Evolutionary conservation across 495 filamentous ascomycete species (phyloP).

Genomic region (Penicilliopsis zonata): DNA sequence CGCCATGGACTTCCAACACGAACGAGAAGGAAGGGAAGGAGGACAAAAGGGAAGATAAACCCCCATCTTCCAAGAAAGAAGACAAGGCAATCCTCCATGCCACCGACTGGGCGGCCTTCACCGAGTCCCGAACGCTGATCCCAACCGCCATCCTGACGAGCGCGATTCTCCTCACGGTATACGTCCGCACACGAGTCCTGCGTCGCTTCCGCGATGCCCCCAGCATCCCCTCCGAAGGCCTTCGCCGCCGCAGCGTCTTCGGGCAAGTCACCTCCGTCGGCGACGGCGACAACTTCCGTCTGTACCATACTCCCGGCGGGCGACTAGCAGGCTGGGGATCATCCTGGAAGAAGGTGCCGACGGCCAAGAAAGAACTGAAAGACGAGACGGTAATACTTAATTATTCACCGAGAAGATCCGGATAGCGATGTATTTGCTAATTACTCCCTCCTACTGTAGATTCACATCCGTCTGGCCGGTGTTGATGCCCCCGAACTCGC

Average conservation of each 20-base stretch:
- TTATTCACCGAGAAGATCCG: no score
- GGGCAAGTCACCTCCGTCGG: constrained; percentile 88
- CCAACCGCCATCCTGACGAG: constrained; percentile 59
- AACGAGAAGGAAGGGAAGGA: constrained; percentile 15
- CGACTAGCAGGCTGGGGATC: constrained; percentile 83
- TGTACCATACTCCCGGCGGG: constrained; percentile 91
- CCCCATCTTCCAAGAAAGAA: constrained; percentile 6
- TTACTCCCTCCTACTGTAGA: constrained; percentile 15
- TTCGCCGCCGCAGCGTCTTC: constrained; percentile 61
- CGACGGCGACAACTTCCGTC: constrained; percentile 86
- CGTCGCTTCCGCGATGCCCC: constrained; percentile 66
- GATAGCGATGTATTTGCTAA: constrained; percentile 1
- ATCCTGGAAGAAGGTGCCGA: constrained; percentile 60
- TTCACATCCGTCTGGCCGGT: constrained; percentile 81
- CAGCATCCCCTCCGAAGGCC: constrained; percentile 54
- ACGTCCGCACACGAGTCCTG: constrained; percentile 50
- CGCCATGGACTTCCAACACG: constrained; percentile 31
- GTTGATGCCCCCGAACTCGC: constrained; percentile 86
- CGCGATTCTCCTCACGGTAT: constrained; percentile 44
- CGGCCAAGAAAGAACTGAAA: constrained; percentile 50
- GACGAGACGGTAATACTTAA: constrained; percentile 75
- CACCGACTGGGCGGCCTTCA: constrained; percentile 57
- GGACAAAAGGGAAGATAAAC: constrained; percentile 3
- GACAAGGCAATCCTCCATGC: constrained; percentile 30
- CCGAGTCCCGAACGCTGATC: constrained; percentile 50